Base-by-base conservation (phyloP, 1,284 basidiomycete species). In the Crocinoboletus sp. region DNA sequence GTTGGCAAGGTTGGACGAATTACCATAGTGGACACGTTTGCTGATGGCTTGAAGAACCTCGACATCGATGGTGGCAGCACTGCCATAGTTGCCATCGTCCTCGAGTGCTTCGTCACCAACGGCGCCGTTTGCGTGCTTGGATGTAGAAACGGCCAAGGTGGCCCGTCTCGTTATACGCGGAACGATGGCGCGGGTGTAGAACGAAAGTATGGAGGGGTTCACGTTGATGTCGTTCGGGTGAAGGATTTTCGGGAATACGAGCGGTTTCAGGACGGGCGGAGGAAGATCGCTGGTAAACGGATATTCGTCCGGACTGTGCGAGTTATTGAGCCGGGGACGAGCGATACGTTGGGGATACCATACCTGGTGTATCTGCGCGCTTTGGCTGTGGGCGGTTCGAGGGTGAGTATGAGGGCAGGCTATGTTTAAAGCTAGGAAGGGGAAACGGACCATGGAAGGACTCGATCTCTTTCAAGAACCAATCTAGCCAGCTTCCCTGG, bases 71-170 rank as follows among this genome's bases (percentile, higher is more conserved):
- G 91, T 94, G 0, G 94, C 93, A 0, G 94, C 84, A 57, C 87
- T 92, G 20, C 96, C 96, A 64, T 99, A 97, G 67, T 99, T 98
- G n/a, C 93, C 93, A 58, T 95, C 93, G 64, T 95, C 91, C 56
- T 89, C 82, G 59, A 74, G 77, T 58, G 84, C 82, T 36, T 72
- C 77, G 50, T 80, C 79, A 4, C 80, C 82, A 11, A 64, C 60
- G 54, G 86, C 78, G n/a, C 84, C 85, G 34, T 71, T 71, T 2
- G 78, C 75, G 25, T 82, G 80, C 58, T 84, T 87, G 44, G 69
- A 66, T 5, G 77, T 71, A 13, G 82, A 77, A 25, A 88, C 70
- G 16, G 70, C 60, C 28, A 80, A 64, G 0, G 86, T 87, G 11
- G 87, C 80, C 13, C 72, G 76, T 33, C 75, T 72, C 7, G 92